These are phyloP conservation scores for Mortierella sp. DNA, from an alignment of 371 early-diverging fungal species.

Conservation along the genomic window DNA sequence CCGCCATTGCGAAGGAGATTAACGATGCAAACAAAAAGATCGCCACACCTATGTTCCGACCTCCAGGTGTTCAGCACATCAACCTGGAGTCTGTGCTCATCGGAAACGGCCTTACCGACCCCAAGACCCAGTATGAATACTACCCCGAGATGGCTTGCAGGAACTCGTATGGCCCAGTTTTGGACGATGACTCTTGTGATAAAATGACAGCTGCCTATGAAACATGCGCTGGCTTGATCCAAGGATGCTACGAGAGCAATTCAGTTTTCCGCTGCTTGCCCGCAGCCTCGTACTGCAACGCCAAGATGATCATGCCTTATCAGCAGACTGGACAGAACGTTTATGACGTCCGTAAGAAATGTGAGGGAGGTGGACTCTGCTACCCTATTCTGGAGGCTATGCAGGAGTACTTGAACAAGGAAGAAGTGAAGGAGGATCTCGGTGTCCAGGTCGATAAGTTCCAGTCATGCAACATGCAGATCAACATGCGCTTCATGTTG, in stretches of 20 bases:
- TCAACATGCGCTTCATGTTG: conserved; percentile 83
- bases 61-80: conserved; percentile 64
- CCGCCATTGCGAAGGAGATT: conserved; percentile 79
- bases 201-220: conserved; percentile 78
- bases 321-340: conserved; percentile 77
- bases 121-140: conserved; percentile 89
- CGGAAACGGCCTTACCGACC: conserved; percentile 94
- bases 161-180: conserved; percentile 79
- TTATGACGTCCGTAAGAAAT: conserved; percentile 85
- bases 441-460: conserved; percentile 71
- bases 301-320: conserved; percentile 69
- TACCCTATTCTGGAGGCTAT: conserved; percentile 85
- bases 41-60: conserved; percentile 54
- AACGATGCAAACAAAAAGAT: conserved; percentile 71
- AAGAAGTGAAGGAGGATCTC: conserved; percentile 82
- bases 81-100: conserved; percentile 83
- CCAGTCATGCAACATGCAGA: conserved; percentile 83
- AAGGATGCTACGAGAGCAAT: conserved; percentile 84
- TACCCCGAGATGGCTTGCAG: conserved; percentile 90
- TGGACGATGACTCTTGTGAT: conserved; percentile 71
- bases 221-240: conserved; percentile 79
- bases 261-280: conserved; percentile 83
- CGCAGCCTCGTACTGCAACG: conserved; percentile 90
- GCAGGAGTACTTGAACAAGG: conserved; percentile 79
- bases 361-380: conserved; percentile 80